phyloP scores from a whole-genome alignment of 2,329 filamentous ascomycete genomes.

The Dactylella cylindrospora region DNA sequence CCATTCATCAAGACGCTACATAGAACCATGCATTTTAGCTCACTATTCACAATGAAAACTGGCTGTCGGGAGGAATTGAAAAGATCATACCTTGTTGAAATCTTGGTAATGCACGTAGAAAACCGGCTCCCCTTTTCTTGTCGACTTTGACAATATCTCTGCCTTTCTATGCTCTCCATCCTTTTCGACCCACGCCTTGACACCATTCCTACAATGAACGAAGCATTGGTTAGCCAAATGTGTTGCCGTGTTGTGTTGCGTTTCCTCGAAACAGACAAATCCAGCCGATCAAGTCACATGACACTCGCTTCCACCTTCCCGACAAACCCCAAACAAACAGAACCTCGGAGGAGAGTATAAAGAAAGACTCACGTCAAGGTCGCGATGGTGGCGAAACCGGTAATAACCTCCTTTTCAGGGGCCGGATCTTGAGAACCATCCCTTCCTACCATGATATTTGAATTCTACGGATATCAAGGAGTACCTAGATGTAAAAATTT shows the following conservation, averaged over 20 bases:
- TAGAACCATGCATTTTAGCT: not conserved
- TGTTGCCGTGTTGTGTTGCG: slow-evolving; percentile 37
- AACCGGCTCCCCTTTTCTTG: slow-evolving; percentile 80
- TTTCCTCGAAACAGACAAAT: not conserved
- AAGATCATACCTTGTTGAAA: slow-evolving; percentile 83
- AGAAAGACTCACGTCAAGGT: slow-evolving; percentile 26
- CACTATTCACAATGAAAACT: slow-evolving; percentile 1
- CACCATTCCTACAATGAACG: slow-evolving; percentile 60
- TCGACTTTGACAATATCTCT: slow-evolving; percentile 92
- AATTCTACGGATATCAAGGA: not conserved
- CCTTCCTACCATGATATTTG: slow-evolving; percentile 32
- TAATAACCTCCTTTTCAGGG: slow-evolving; percentile 40
- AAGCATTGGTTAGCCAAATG: slow-evolving; percentile 49
- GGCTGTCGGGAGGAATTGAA: slow-evolving; percentile 49
- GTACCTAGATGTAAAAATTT: not conserved
- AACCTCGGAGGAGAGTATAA: slow-evolving; percentile 35
- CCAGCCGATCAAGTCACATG: slow-evolving; percentile 1
- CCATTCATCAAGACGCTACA: slow-evolving; percentile 72
- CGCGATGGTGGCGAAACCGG: slow-evolving; percentile 42
- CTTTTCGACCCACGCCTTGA: slow-evolving; percentile 69
- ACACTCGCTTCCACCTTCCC: slow-evolving; percentile 50
- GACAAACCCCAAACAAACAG: slow-evolving; percentile 53
- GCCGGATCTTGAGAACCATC: slow-evolving; percentile 40
- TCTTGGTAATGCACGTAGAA: slow-evolving; percentile 98
- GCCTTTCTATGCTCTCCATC: slow-evolving; percentile 86